Base-by-base conservation (phyloP, 1,139 yeast genomes). In the Suhomyces guaymorum region DNA sequence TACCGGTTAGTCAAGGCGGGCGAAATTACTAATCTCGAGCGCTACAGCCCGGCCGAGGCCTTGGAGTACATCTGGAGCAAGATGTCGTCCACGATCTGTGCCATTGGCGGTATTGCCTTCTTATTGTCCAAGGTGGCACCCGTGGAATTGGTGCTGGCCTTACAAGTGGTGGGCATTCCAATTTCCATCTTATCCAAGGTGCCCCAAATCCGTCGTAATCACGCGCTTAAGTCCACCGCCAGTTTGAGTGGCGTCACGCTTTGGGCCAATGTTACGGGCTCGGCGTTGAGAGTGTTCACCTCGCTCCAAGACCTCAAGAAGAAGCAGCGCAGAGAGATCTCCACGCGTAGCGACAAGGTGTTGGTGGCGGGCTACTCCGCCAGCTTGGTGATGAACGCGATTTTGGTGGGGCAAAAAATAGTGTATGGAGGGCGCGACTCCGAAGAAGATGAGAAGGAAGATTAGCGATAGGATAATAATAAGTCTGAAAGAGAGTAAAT, bases 201-300 rank as follows among this genome's bases (percentile, higher is more conserved):
- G 21, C 83, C 84, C 1, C 86, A 80, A 50, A 75, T 80, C 37
- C 48, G 54, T 28, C 57, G 66, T 29, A 78, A 78, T 49, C 60
- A 65, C 46, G 59, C 55, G 32, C 67, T 71, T 49, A 63, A 67
- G 43, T 70, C 80, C 3, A 77, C 83, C 1, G 71, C 72, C 16
- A 81, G 78, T 48, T 65, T 80, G 44, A 69, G 80, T 13, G 64
- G 68, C 11, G 58, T 77, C 28, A 73, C 82, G 7, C 73, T 80
- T 25, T 63, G 71, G 33, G 82, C 80, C 38, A 76, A 78, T 49
- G 63, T 74, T 23, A 38, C 74, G 9, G 85, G 85, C 0, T 67
- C 82, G 3, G 55, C 73, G 21, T 73, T 77, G 17, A 63, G 86
- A 38, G 76, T 79, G 11, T 77, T 73, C 51, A 80, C 86, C 23